Evolutionary conservation across 192 early-diverging fungal genomes (phyloP), one percentile per base, ranked within the genome.

Genomic region (Chytriomyces confervae): DNA sequence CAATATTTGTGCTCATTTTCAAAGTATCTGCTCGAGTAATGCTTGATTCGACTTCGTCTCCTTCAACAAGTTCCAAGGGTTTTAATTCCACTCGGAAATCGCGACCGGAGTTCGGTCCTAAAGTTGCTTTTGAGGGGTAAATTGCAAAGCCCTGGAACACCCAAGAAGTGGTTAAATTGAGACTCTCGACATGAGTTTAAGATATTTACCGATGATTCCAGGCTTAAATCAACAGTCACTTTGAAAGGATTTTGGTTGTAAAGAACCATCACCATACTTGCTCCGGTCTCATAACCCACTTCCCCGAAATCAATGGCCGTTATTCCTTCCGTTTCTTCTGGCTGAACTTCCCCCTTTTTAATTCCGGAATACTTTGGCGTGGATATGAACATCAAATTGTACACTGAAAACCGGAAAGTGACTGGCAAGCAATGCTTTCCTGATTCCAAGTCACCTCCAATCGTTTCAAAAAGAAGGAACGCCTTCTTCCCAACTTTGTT

Each of bases 221-320:
- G 24, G 9, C 10, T 75, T 18, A 75, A 71, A 6, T 68, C 79
- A 36, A 83, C 70, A 5, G 62, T 23, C 23, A 85, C 27, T 64
- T 50, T 61, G 63, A 87, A 87, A 3, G 49, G 46, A 74, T 87
- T 87, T 13, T 81, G 80, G 72, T 87, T 87, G 63, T 80, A 85
- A 0, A 87, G 24, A 13, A 74, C 20, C 50, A 85, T 77, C 10
- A 27, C 69, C 29, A 72, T 63, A 5, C 76, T 76, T 5, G 65
- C 69, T 7, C 86, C 86, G 24, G 1, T 23, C 11, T 84, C 83
- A 76, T 85, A 82, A 2, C 48, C 77, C 62, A 75, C 75, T 70
- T 82, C 82, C n/a, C 86, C 86, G 77, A 85, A 87, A 62, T 84
- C 84, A 11, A 87, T 23, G 11, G 46, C n/a, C 27, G 46, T 77